Evolutionary conservation across 495 filamentous ascomycete genomes (phyloP), one percentile per base, ranked within the genome.

Genomic region (Umbilicaria muhlenbergii): DNA sequence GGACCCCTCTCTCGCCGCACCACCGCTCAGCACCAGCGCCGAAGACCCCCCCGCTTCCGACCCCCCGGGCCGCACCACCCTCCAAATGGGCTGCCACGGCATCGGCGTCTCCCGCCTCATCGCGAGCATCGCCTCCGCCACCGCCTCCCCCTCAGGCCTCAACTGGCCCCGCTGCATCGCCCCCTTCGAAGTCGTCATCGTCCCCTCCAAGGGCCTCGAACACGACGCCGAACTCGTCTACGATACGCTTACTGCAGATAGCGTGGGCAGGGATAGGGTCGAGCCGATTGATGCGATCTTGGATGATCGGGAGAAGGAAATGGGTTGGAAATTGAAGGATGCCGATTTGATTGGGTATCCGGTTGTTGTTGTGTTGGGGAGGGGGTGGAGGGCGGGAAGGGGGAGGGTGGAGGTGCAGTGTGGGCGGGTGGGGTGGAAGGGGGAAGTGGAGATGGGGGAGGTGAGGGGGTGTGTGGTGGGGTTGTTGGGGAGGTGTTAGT

Each of bases 41-140:
- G n/a, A n/a, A n/a, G n/a, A n/a, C n/a, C 32, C 55, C 63, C 5
- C 61, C 63, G 33, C 42, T 50, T 6, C 43, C 28, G 38, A 48
- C 19, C 15, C 41, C 47, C 11, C 39, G 49, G 3, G 45, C 45
- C 15, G 14, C 16, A 41, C 16, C 38, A 41, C 77, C 0, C 71
- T 95, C 60, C 73, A 91, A 42, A 95, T 96, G 89, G 91, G 91
- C 38, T 98, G 92, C 50, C 83, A 96, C 51, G 91, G 91, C 1
- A 94, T 98, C 45, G 91, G 91, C 0, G 72, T 98, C 17, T 94
- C 88, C 1, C 81, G 91, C 28, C 76, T 98, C 59, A 80, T 98
- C 46, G 86, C 78, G 4, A 86, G 91, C 5, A 74, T 89, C 2
- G 86, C 91, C 0, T 78, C 86, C 44, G 57, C 67, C 6, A 62